phyloP scores from a whole-genome alignment of 2,329 filamentous ascomycete species.

The Alternaria longipes region DNA sequence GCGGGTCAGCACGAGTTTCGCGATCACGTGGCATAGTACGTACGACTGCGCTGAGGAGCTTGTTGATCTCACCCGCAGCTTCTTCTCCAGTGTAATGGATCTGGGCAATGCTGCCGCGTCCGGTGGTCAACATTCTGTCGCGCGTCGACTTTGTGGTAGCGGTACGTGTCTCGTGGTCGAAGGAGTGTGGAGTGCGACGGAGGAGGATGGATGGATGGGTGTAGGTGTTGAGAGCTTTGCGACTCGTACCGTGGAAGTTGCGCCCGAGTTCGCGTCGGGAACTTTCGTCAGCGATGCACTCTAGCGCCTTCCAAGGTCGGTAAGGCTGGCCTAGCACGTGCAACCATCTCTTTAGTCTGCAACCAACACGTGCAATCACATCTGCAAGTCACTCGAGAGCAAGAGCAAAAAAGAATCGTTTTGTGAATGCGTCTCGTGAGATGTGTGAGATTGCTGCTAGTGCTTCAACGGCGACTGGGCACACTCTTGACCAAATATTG shows the following conservation, averaged over 20 bases:
- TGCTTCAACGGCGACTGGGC: too few species aligned
- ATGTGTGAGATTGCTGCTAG: too few species aligned
- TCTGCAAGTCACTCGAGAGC: background rate
- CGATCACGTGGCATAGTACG: constrained; percentile 46
- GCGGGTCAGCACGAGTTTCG: constrained; percentile 20
- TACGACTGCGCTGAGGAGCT: constrained; percentile 81
- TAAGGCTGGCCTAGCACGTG: constrained; percentile 13
- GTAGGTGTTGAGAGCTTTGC: constrained; percentile 24
- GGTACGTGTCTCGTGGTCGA: constrained; percentile 7
- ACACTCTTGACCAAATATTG: too few species aligned
- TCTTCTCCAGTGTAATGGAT: constrained; percentile 48
- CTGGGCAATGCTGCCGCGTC: constrained; percentile 43
- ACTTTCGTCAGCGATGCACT: constrained; percentile 22
- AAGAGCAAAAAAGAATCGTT: background rate
- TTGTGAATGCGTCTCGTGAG: too few species aligned
- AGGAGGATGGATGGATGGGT: constrained; percentile 6
- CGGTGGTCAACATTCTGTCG: constrained; percentile 40
- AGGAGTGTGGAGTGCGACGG: constrained; percentile 19
- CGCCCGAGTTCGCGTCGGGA: constrained; percentile 21
- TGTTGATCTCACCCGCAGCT: constrained; percentile 70
- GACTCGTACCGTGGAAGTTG: constrained; percentile 20
- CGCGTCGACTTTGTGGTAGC: background rate
- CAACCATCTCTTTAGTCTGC: background rate
- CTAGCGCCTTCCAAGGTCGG: constrained; percentile 3
- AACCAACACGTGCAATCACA: background rate